Conservation (phyloP, 352 stramenopile genomes). For the Phytophthora pseudosyringae region DNA sequence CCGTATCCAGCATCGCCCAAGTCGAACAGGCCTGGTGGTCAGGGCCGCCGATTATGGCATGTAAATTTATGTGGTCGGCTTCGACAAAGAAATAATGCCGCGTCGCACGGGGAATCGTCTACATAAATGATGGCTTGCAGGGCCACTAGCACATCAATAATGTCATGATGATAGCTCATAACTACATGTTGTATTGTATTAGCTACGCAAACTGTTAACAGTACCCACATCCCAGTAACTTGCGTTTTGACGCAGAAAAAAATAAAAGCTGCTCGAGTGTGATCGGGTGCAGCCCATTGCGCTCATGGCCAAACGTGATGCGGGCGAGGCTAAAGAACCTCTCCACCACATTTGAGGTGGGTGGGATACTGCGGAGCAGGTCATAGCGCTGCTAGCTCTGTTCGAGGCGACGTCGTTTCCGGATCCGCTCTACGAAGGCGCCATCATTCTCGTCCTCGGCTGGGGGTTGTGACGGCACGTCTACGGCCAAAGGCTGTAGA, state of each 20-base stretch:
- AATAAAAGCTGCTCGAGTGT: constrained; percentile 17
- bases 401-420: no score
- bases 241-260: constrained; percentile 13
- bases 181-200: not conserved
- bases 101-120: not conserved
- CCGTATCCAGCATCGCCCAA: constrained; percentile 28
- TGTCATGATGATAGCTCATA: not conserved
- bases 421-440: no score
- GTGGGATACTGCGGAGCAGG: constrained; percentile 13
- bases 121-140: constrained; percentile 9
- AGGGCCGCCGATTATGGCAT: constrained; percentile 14
- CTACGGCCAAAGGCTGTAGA: constrained; percentile 5
- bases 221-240: constrained; percentile 11
- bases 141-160: constrained; percentile 7
- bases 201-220: constrained; percentile 1
- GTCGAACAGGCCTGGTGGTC: constrained; percentile 18
- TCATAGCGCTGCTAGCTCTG: not conserved
- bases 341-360: constrained; percentile 17
- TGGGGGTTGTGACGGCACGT: no score
- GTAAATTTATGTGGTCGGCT: not conserved
- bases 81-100: constrained; percentile 5
- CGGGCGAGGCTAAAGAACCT: constrained; percentile 10
- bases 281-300: constrained; percentile 8
- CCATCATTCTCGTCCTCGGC: no score
- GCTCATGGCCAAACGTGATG: constrained; percentile 14